Evolutionary conservation across 1,284 basidiomycete genomes (phyloP).

Genomic region (Ceratorhiza oryzae-sativae): DNA sequence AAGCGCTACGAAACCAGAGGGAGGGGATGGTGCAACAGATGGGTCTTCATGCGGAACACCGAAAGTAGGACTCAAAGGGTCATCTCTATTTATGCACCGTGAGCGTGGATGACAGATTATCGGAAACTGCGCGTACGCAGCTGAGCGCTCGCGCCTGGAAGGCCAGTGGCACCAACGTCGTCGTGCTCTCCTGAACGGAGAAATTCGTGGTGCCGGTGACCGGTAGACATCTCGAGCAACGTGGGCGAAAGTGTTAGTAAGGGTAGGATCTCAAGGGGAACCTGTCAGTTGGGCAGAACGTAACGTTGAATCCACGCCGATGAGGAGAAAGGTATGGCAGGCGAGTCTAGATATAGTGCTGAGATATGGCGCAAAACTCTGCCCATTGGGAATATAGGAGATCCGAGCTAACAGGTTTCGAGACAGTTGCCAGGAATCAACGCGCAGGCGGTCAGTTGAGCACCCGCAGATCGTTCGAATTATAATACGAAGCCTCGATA

Average conservation of each 20-base stretch:
- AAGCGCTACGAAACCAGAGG: conserved; percentile 1
- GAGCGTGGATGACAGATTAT: not conserved
- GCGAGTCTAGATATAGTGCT: too few relatives aligned
- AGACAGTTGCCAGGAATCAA: not conserved
- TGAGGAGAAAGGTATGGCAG: too few relatives aligned
- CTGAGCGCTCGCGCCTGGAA: not conserved
- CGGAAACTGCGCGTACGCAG: not conserved
- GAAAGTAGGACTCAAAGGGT: conserved; percentile 3
- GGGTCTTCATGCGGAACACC: conserved; percentile 1
- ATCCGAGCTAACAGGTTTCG: conserved; percentile 2
- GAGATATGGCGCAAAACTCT: too few relatives aligned
- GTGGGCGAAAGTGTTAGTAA: not conserved
- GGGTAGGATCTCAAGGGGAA: too few relatives aligned
- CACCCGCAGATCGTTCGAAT: not conserved
- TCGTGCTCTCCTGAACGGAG: not conserved
- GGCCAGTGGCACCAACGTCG: not conserved
- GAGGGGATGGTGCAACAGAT: not conserved
- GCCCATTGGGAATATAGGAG: not conserved
- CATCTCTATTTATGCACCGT: not conserved
- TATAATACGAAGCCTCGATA: not conserved
- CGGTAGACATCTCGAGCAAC: not conserved
- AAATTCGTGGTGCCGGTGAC: not conserved
- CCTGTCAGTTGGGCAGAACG: too few relatives aligned
- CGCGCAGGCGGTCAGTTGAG: not conserved
- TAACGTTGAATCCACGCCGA: too few relatives aligned